Evolutionary conservation across 2,329 filamentous ascomycete genomes (phyloP), one percentile per base, ranked within the genome.

Genomic region (Hansfordia pulvinata): DNA sequence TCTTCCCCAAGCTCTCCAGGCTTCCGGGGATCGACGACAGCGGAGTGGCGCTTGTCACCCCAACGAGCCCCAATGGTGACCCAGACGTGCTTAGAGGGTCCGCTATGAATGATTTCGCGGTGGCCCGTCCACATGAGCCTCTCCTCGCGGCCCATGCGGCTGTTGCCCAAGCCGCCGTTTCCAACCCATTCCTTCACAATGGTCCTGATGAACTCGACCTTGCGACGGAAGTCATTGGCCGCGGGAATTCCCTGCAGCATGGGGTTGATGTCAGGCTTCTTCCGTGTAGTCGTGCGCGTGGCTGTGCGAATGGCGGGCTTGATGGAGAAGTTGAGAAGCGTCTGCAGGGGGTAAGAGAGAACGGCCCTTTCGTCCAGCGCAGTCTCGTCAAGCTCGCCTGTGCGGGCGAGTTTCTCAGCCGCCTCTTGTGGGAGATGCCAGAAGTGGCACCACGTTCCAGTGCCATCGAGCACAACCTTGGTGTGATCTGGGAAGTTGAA

Each of bases 401-500:
- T 72, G 17, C 62, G 53, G 3, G 69, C 62, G 8, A 88, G 65
- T 20, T 72, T 65, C 36, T 69, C 60, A 3, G 78, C 73, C 1
- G 79, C 80, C 31, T 78, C 70, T n/a, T 71, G 58, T 0, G 78
- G 71, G 12, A 86, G 68, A 42, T 82, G 76, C 56, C 80, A 80
- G 45, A 85, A 83, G 45, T 82, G 77, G 38, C 79, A 77, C 62
- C 74, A 78, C 2, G 66, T 71, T n/a, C 78, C 81, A 17, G 77
- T 69, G 1, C 76, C 58, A 31, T 83, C 81, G 15, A 90, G 56
- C 9, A 88, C 76, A 29, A 90, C 69, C 53, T 90, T 90, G 32
- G 82, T 88, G 49, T 90, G 82, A 39, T 90, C 82, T 3, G 82
- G 81, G 49, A 90, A 90, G 54, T 90, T 88, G 53, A 88, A 81